Base-by-base conservation (phyloP, 2,329 filamentous ascomycete species). In the Colletotrichum sp. region DNA sequence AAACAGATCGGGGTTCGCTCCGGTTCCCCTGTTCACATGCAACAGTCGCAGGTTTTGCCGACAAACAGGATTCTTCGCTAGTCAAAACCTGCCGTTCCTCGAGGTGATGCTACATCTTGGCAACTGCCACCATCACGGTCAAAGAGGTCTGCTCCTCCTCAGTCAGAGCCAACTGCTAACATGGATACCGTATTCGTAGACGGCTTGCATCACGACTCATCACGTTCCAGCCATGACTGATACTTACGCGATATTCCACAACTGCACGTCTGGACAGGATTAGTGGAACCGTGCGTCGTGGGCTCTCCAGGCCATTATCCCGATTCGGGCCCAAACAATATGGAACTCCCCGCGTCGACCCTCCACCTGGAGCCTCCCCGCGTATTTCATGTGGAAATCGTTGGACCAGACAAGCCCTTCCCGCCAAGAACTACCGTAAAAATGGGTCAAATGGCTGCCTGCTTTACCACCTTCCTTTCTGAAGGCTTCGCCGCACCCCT, bases 101-200 rank as follows among this genome's bases (percentile, higher is more conserved):
- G 43, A 34, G 69, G 69, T 67, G 63, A 43, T 68, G 32, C 63
- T 43, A 72, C 61, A 68, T 72, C 70, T 72, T 72, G 70, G 70
- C 70, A 60, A 60, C 7, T n/a, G 18, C 18, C n/a, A 43, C 34
- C 6, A 68, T 21, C 4, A 68, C n/a, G 52, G 28, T 52, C 60
- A 24, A 57, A 36, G 26, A 43, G 24, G 24, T 14, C 52, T 30
- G 10, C 34, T 30, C 32, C 34, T 30, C 32, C 36, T 59, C 55
- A 59, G 55, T 61, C 59, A 32, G 18, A 30, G 59, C 18, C 18
- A n/a, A 26, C 28, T 32, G 8, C 14, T 18, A n/a, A 61, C 28
- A 30, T 61, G 26, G 10, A 52, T 21, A 6, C n/a, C 43, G 43
- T 13, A 32, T 16, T 18, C 10, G 8, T 14, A 14, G 26, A 61